Percentiles rank a stretch among this genome's conserved stretches.
These are phyloP conservation scores for Podospora didyma DNA, from an alignment of 495 filamentous ascomycete species.

Conservation along the genomic window DNA sequence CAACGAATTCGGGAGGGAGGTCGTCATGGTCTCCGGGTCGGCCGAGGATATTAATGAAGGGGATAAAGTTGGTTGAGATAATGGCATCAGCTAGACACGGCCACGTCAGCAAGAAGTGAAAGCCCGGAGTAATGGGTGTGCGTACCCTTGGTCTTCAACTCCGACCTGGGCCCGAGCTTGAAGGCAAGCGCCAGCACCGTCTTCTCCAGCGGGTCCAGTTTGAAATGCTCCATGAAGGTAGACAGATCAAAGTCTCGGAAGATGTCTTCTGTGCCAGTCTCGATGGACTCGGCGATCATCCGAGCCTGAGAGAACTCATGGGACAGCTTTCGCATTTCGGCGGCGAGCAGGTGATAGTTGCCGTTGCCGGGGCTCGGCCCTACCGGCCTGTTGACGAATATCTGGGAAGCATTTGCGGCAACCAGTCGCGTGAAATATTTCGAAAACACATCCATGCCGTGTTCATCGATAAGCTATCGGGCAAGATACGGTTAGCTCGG, in stretches of 20 bases:
- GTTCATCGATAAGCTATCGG: conserved; percentile 77
- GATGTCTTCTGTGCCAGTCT: conserved; percentile 75
- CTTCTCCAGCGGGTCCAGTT: conserved; percentile 81
- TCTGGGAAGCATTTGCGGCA: conserved; percentile 75
- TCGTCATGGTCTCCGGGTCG: conserved; percentile 59
- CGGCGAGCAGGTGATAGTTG: conserved; percentile 75
- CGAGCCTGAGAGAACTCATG: conserved; percentile 75
- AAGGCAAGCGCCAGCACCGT: conserved; percentile 86
- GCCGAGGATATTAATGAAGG: conserved; percentile 70
- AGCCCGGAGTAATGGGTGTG: too few species aligned
- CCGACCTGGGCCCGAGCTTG: conserved; percentile 69
- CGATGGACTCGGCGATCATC: conserved; percentile 89
- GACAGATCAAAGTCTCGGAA: conserved; percentile 93
- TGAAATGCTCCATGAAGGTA: conserved; percentile 90
- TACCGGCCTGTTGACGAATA: conserved; percentile 70
- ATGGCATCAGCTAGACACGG: conserved; percentile 71
- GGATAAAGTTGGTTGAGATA: conserved; percentile 65
- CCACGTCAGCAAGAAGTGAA: conserved; percentile 22
- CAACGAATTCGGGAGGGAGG: conserved; percentile 61
- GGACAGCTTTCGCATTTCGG: conserved; percentile 80
- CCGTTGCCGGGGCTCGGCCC: conserved; percentile 73
- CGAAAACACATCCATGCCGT: conserved; percentile 95
- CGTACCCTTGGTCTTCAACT: conserved; percentile 86
- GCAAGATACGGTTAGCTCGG: background rate
- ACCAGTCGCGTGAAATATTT: conserved; percentile 90